A percentile compares a stretch with the other conserved stretches of the same genome.
These are phyloP conservation scores for Chaetoceros muelleri DNA, from an alignment of 108 stramenopile genomes.

Conservation along the genomic window DNA sequence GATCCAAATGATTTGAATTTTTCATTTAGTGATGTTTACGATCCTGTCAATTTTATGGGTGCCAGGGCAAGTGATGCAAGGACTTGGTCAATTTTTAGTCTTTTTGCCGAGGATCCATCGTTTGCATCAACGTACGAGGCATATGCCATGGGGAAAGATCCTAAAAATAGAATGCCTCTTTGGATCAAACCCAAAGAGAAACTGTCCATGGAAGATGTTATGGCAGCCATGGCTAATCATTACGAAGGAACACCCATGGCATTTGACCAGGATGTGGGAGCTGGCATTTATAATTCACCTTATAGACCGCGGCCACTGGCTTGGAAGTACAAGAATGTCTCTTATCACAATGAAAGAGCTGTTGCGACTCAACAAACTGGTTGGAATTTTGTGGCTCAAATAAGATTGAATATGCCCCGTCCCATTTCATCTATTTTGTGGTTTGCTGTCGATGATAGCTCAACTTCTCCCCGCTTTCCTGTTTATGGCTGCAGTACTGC, in stretches of 20 bases:
- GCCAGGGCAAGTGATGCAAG: conserved; percentile 60
- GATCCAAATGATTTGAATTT: conserved; percentile 26
- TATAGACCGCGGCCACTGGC: conserved; percentile 44
- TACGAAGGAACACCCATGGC: conserved; percentile 53
- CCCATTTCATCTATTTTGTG: conserved; percentile 38
- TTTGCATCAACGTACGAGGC: conserved; percentile 33
- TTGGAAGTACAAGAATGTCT: conserved; percentile 28
- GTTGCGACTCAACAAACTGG: conserved; percentile 53
- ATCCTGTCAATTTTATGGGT: conserved; percentile 36
- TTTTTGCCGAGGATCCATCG: conserved; percentile 17
- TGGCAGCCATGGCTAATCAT: conserved; percentile 46
- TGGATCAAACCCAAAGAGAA: conserved; percentile 39
- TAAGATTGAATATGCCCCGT: conserved; percentile 38
- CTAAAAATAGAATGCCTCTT: conserved; percentile 55
- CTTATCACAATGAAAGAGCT: conserved; percentile 58
- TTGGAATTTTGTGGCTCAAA: conserved; percentile 53
- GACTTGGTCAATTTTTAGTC: conserved; percentile 50
- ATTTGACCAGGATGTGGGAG: conserved; percentile 42
- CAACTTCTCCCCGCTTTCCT: conserved; percentile 44
- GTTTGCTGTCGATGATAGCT: conserved; percentile 41
- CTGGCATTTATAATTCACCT: conserved; percentile 28
- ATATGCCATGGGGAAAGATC: conserved; percentile 44
- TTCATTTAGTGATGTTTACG: conserved; percentile 53
- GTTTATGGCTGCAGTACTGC: conserved; percentile 33
- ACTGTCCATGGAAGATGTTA: conserved; percentile 33